phyloP scores from a whole-genome alignment of 768 basidiomycete genomes.

The Lactifluus subvellereus region DNA sequence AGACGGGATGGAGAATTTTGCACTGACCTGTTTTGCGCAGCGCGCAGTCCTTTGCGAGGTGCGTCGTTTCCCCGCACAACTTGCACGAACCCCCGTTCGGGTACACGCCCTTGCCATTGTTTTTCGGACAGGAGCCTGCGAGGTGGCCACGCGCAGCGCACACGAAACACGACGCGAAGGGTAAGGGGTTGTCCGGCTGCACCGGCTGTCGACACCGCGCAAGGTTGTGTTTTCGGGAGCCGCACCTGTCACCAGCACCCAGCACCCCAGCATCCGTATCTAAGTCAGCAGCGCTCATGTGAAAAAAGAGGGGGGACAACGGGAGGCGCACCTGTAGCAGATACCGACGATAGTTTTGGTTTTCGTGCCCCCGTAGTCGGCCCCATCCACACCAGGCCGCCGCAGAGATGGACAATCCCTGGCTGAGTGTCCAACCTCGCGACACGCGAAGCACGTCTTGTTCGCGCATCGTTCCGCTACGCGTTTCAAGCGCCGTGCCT shows the following conservation, averaged over 20 bases:
- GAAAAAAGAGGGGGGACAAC: neutral
- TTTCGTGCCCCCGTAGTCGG: conserved; percentile 28
- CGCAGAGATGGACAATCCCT: conserved; percentile 61
- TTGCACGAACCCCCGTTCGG: conserved; percentile 90
- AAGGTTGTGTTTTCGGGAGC: conserved; percentile 71
- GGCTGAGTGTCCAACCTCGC: conserved; percentile 77
- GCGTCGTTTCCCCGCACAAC: conserved; percentile 77
- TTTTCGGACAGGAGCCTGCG: conserved; percentile 75
- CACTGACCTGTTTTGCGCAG: conserved; percentile 46
- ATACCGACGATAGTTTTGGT: conserved; percentile 68
- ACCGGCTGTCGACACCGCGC: conserved; percentile 66
- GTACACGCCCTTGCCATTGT: conserved; percentile 76
- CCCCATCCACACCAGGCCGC: conserved; percentile 30
- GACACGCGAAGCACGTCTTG: conserved; percentile 83
- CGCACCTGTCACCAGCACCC: conserved; percentile 50
- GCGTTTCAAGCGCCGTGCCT: conserved; percentile 61
- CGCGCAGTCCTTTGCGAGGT: conserved; percentile 80
- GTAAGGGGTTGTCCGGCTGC: conserved; percentile 62
- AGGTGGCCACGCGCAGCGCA: conserved; percentile 83
- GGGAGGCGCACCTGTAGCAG: conserved; percentile 30
- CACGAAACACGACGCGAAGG: conserved; percentile 89
- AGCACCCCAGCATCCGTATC: neutral
- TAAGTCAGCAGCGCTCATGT: neutral
- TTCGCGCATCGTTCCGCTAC: conserved; percentile 47
- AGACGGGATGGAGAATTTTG: neutral